Percentiles rank a stretch among this genome's conserved stretches.
These are phyloP conservation scores for Pseudogymnoascus sp. DNA, from an alignment of 2,329 filamentous ascomycete species.

Conservation along the genomic window DNA sequence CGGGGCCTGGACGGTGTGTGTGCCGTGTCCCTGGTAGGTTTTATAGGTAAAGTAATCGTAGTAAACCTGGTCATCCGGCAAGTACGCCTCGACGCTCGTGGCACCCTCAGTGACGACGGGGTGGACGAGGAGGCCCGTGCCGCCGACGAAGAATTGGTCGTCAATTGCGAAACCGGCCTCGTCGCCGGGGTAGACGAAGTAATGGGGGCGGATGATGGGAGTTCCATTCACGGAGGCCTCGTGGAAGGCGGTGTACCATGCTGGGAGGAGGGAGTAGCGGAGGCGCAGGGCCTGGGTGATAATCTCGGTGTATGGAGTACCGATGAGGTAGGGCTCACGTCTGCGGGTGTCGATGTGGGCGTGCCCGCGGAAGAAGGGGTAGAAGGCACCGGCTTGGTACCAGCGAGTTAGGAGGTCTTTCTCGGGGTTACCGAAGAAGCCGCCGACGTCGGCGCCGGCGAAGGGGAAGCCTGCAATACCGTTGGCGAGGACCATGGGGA, in stretches of 20 bases:
- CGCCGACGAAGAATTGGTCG: conserved; percentile 87
- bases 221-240: conserved; percentile 75
- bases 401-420: conserved; percentile 87
- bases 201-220: conserved; percentile 86
- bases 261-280: conserved; percentile 80
- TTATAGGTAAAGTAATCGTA: conserved; percentile 94
- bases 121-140: conserved; percentile 85
- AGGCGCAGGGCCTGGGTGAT: conserved; percentile 83
- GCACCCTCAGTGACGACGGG: conserved; percentile 76
- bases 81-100: conserved; percentile 69
- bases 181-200: conserved; percentile 82
- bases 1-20: conserved; percentile 64
- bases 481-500: conserved; percentile 91
- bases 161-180: conserved; percentile 85
- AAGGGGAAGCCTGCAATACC: conserved; percentile 93
- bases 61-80: conserved; percentile 83
- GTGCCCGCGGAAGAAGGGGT: conserved; percentile 96
- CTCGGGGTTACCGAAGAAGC: conserved; percentile 95
- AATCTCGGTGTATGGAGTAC: conserved; percentile 78
- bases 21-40: conserved; percentile 63
- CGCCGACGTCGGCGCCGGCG: conserved; percentile 89
- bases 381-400: conserved; percentile 96
- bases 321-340: conserved; percentile 83
- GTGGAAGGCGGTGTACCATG: conserved; percentile 97
- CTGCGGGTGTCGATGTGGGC: conserved; percentile 94